Conservation (phyloP, 371 early-diverging fungal species). For the Actinomortierella wolfii region DNA sequence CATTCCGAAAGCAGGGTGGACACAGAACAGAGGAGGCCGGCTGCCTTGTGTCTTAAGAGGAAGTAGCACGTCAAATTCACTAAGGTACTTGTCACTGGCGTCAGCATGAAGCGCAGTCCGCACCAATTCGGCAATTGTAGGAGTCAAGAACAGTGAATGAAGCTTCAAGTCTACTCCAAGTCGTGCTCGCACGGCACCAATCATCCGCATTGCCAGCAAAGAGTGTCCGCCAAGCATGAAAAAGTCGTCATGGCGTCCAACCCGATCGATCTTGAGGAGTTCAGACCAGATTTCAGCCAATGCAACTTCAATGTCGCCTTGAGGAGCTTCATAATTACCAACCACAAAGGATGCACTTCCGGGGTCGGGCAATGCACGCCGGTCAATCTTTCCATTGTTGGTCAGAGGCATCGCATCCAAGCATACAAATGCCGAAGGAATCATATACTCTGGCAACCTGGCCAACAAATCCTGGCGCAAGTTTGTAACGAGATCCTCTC, state of each 20-base stretch:
- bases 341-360: background rate
- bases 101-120: too few species aligned
- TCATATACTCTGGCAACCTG: background rate
- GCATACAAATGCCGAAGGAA: background rate
- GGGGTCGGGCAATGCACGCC: background rate
- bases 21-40: constrained; percentile 12
- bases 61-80: constrained; percentile 6
- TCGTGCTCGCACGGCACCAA: background rate
- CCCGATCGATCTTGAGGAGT: constrained; percentile 2
- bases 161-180: too few species aligned
- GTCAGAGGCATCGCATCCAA: background rate
- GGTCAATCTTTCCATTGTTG: background rate
- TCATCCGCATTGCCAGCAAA: constrained; percentile 1
- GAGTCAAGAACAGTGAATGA: too few species aligned
- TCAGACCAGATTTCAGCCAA: constrained; percentile 1
- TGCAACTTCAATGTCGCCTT: constrained; percentile 1
- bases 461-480: background rate
- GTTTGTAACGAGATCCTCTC: background rate
- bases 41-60: constrained; percentile 7
- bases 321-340: constrained; percentile 8
- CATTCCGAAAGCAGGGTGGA: constrained; percentile 10
- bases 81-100: too few species aligned
- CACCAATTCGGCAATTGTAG: too few species aligned
- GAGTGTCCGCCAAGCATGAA: constrained; percentile 3
- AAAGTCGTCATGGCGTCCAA: constrained; percentile 3